A percentile compares a stretch with the other conserved stretches of the same genome.
Conservation (phyloP, 2,329 filamentous ascomycete genomes). For the Calonectria crousiana region DNA sequence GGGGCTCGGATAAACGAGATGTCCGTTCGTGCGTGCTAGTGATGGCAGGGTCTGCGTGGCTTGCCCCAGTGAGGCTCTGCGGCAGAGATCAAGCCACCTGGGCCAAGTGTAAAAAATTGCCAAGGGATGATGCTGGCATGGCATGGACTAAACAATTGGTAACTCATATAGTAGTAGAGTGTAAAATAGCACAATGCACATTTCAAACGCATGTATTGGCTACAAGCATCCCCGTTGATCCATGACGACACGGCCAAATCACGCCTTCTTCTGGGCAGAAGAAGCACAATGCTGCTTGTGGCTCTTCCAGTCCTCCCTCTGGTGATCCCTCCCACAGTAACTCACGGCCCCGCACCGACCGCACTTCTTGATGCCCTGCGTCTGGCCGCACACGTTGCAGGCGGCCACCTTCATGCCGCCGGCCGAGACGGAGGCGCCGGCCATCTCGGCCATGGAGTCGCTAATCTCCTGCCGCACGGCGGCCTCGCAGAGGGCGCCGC, state of each 20-base stretch:
- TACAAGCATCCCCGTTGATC: no score
- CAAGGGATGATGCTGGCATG: no score
- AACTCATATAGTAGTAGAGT: no score
- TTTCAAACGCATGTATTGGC: neutral
- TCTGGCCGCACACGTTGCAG: neutral
- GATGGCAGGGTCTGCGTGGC: neutral
- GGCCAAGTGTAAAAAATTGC: no score
- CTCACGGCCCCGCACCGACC: neutral
- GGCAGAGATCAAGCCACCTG: neutral
- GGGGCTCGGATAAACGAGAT: neutral
- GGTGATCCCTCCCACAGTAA: slow-evolving; percentile 9
- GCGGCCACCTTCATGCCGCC: neutral
- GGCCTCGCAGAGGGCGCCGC: neutral
- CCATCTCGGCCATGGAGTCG: neutral
- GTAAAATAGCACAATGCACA: neutral
- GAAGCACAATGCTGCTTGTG: neutral
- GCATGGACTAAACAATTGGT: no score
- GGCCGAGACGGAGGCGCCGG: neutral
- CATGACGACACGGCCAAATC: neutral
- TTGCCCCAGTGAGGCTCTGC: neutral
- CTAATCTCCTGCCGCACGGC: neutral
- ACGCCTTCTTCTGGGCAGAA: neutral
- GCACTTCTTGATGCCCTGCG: neutral
- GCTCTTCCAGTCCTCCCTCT: neutral
- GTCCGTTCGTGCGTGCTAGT: neutral